Conservation (phyloP, 2,329 filamentous ascomycete species). For the Colletotrichum sp. region DNA sequence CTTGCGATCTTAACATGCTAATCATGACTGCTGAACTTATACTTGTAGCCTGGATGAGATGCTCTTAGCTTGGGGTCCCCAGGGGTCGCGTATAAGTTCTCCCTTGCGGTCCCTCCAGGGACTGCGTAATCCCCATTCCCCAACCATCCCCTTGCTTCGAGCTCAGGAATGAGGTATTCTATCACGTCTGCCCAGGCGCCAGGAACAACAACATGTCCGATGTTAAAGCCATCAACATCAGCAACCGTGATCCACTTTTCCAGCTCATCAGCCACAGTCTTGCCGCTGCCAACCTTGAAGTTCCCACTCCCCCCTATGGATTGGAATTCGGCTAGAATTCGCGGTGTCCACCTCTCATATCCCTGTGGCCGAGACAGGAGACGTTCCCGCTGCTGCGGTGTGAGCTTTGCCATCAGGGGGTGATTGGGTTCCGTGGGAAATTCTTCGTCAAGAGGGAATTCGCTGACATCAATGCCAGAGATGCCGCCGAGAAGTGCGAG, state of each 20-base stretch:
- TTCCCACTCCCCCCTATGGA: neutral
- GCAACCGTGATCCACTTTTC: neutral
- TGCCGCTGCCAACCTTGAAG: neutral
- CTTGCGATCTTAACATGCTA: neutral
- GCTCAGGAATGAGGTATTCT: neutral
- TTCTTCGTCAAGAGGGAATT: slow-evolving; percentile 26
- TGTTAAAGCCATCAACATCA: slow-evolving; percentile 9
- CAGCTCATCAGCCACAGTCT: slow-evolving; percentile 15
- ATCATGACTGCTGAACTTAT: neutral
- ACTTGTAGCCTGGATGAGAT: neutral
- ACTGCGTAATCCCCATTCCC: neutral
- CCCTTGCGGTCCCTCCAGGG: neutral
- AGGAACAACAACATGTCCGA: slow-evolving; percentile 24
- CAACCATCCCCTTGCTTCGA: neutral
- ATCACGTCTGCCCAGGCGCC: slow-evolving; percentile 6
- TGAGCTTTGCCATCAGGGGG: slow-evolving; percentile 1
- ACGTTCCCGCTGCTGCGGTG: neutral
- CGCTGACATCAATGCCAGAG: slow-evolving; percentile 28
- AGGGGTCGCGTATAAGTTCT: neutral
- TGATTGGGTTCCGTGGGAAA: slow-evolving; percentile 14
- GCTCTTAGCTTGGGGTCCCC: neutral
- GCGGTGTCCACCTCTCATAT: slow-evolving; percentile 16
- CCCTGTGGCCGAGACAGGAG: neutral
- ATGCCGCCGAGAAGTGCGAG: slow-evolving; percentile 29
- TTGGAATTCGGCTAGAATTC: slow-evolving; percentile 2